Evolutionary conservation across 1,284 basidiomycete species (phyloP).

Genomic region (Tylopilus orsonianus): DNA sequence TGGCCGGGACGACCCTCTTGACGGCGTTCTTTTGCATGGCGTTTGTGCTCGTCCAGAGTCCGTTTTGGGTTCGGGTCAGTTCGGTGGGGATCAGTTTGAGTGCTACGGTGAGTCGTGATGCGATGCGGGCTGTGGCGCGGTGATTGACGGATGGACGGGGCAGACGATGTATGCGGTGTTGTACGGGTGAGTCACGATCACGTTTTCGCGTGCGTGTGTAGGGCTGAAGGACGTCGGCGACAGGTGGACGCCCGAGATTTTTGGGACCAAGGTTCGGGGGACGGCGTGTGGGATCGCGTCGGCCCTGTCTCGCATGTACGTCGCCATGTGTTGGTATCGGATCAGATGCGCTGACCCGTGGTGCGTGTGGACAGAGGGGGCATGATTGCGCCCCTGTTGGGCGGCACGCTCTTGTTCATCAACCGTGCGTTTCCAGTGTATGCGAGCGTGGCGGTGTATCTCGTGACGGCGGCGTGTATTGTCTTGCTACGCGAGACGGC

Average conservation of each 20-base stretch:
- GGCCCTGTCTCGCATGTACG: slow-evolving; percentile 83
- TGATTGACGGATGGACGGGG: not conserved
- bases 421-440: slow-evolving; percentile 79
- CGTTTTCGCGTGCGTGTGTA: too few species aligned
- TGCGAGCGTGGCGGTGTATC: slow-evolving; percentile 69
- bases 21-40: slow-evolving; percentile 78
- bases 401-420: slow-evolving; percentile 77
- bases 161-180: slow-evolving; percentile 90
- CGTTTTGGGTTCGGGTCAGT: slow-evolving; percentile 69
- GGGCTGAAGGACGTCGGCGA: not conserved
- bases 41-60: slow-evolving; percentile 65
- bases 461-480: slow-evolving; percentile 66
- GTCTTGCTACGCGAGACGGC: slow-evolving; percentile 51
- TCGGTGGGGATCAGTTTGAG: slow-evolving; percentile 81
- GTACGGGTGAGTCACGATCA: slow-evolving; percentile 55
- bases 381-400: slow-evolving; percentile 86
- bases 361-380: slow-evolving; percentile 61
- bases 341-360: not conserved
- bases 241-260: slow-evolving; percentile 90
- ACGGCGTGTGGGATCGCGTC: slow-evolving; percentile 92
- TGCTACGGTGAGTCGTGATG: slow-evolving; percentile 61
- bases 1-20: slow-evolving; percentile 80
- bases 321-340: slow-evolving; percentile 35
- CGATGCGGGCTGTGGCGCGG: not conserved
- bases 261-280: slow-evolving; percentile 83